Conservation (phyloP, 768 basidiomycete genomes). For the Termitomyces sp. region DNA sequence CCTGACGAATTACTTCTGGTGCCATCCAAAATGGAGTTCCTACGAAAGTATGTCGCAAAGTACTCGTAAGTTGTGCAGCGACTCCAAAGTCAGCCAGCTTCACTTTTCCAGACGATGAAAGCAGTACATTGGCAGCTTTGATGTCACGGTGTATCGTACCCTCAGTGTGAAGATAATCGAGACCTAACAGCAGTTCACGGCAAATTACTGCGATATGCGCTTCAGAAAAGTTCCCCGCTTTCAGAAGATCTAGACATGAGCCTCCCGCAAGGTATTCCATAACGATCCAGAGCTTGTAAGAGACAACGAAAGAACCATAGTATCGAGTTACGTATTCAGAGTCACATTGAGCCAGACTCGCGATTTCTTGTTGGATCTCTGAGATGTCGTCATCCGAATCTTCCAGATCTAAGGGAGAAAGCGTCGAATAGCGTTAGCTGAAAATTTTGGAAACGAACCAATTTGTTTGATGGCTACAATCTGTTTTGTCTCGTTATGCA, state of each 20-base stretch:
- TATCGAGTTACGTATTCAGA: slow-evolving; percentile 96
- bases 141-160: slow-evolving; percentile 98
- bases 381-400: slow-evolving; percentile 98
- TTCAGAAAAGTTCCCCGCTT: slow-evolving; percentile 87
- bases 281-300: slow-evolving; percentile 98
- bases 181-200: slow-evolving; percentile 86
- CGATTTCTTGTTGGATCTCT: slow-evolving; percentile 98
- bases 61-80: slow-evolving; percentile 93
- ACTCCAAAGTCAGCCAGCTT: slow-evolving; percentile 99
- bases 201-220: slow-evolving; percentile 93
- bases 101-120: slow-evolving; percentile 88
- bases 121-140: slow-evolving; percentile 94
- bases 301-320: slow-evolving; percentile 94
- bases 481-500: slow-evolving; percentile 91
- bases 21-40: slow-evolving; percentile 99
- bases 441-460: slow-evolving; percentile 46
- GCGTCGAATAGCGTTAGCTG: neutral
- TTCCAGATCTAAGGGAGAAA: slow-evolving; percentile 70
- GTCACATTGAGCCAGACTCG: slow-evolving; percentile 92
- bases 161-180: slow-evolving; percentile 95
- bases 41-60: slow-evolving; percentile 94
- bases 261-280: slow-evolving; percentile 99
- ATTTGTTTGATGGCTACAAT: slow-evolving; percentile 99
- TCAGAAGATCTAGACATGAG: slow-evolving; percentile 95
- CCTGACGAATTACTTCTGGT: slow-evolving; percentile 95